phyloP scores from a whole-genome alignment of 2,329 filamentous ascomycete species.

The Monilinia fructigena region DNA sequence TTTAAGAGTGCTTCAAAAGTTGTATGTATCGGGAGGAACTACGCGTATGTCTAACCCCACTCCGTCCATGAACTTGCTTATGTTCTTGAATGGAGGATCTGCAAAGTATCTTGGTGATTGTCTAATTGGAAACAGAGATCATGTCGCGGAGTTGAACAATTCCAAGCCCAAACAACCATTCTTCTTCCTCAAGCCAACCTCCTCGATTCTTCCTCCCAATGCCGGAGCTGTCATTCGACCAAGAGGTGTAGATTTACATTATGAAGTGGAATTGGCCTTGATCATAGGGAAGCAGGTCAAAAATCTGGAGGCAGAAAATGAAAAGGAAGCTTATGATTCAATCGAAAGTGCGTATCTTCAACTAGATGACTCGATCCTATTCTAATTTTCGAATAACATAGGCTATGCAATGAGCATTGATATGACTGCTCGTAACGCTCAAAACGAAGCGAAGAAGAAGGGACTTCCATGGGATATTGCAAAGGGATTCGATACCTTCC shows the following conservation, averaged over 20 bases:
- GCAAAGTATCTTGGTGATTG: neutral
- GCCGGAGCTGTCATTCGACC: conserved; percentile 80
- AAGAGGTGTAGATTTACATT: conserved; percentile 81
- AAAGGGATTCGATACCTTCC: conserved; percentile 97
- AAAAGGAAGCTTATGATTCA: conserved; percentile 72
- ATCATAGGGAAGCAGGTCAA: conserved; percentile 79
- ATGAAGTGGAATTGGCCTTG: conserved; percentile 90
- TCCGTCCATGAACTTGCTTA: conserved; percentile 5
- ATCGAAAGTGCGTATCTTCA: conserved; percentile 63
- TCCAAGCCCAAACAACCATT: conserved; percentile 89
- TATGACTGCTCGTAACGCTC: conserved; percentile 93
- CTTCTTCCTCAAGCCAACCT: conserved; percentile 96
- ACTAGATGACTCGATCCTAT: neutral
- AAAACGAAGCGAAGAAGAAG: conserved; percentile 96
- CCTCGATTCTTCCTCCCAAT: conserved; percentile 76
- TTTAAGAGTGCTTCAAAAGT: conserved; percentile 53
- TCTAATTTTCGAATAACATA: conserved; percentile 41
- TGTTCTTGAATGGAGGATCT: conserved; percentile 15
- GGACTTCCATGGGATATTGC: conserved; percentile 94
- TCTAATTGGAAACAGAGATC: conserved; percentile 59
- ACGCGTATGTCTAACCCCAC: conserved; percentile 64
- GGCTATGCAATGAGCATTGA: conserved; percentile 91
- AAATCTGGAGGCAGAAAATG: conserved; percentile 73
- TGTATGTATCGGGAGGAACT: conserved; percentile 93
- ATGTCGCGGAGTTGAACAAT: conserved; percentile 89